Evolutionary conservation across 805 yeast species (phyloP).

Genomic region (Helenozyma rhizophorensis): DNA sequence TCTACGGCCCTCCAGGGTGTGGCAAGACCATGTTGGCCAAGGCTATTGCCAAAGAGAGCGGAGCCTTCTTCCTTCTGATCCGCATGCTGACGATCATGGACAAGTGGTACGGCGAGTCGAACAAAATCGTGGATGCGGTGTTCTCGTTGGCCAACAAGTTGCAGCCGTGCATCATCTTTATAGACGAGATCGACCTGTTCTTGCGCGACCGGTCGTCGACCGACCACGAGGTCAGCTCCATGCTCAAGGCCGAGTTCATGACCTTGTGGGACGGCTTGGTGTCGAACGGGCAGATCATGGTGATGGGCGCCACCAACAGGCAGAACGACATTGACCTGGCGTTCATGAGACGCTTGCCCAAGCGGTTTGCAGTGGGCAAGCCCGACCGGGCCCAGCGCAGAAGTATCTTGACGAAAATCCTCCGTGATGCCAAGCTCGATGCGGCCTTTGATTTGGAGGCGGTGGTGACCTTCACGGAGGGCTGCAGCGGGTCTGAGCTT

Average conservation of each 20-base stretch:
- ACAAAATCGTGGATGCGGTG: constrained; percentile 89
- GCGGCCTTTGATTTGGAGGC: constrained; percentile 53
- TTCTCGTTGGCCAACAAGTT: constrained; percentile 85
- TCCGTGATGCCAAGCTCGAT: constrained; percentile 63
- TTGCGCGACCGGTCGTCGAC: constrained; percentile 75
- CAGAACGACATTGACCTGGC: constrained; percentile 91
- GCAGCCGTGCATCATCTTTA: constrained; percentile 91
- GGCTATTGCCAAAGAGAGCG: constrained; percentile 87
- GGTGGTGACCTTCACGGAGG: constrained; percentile 62
- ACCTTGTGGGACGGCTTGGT: constrained; percentile 93
- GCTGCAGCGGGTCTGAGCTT: constrained; percentile 82
- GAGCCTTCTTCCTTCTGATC: constrained; percentile 85
- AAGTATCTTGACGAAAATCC: constrained; percentile 64
- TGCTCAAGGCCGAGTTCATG: constrained; percentile 95
- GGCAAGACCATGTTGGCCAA: constrained; percentile 97
- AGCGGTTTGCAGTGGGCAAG: constrained; percentile 71
- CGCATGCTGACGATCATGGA: constrained; percentile 94
- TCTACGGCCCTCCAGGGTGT: constrained; percentile 96
- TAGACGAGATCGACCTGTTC: constrained; percentile 95
- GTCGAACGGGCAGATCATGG: constrained; percentile 74
- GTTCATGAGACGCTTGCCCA: constrained; percentile 88
- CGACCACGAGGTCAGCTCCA: constrained; percentile 95
- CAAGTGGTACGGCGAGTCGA: constrained; percentile 96
- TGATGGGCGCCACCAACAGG: constrained; percentile 93
- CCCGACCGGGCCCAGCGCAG: constrained; percentile 67